Conservation (phyloP, 148 eudicot genomes). For the Beta vulgaris region DNA sequence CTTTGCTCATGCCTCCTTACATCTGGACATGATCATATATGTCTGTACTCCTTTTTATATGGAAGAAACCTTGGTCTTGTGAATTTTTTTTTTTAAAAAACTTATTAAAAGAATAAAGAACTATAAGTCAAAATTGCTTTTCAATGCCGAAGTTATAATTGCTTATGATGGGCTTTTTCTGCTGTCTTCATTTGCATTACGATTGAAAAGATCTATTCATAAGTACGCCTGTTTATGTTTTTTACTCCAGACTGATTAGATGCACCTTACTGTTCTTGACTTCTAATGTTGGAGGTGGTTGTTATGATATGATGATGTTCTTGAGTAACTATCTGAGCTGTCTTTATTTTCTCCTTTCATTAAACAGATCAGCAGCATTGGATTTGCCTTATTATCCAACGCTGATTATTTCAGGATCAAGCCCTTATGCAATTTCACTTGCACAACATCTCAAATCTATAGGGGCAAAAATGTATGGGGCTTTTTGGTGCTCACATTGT, state of each 20-base stretch:
- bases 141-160: not conserved
- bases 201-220: no score
- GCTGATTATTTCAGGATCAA: constrained; percentile 60
- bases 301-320: not conserved
- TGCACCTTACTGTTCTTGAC: no score
- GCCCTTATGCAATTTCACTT: constrained; percentile 65
- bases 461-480: constrained; percentile 97
- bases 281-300: not conserved
- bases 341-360: constrained; percentile 15
- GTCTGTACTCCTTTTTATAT: not conserved
- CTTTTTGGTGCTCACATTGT: constrained; percentile 98
- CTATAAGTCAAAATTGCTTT: no score
- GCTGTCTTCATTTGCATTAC: no score
- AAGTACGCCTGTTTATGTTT: not conserved
- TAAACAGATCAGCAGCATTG: constrained; percentile 51
- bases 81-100: not conserved
- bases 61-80: not conserved
- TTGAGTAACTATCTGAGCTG: not conserved
- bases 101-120: no score
- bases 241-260: not conserved
- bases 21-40: not conserved
- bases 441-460: constrained; percentile 78
- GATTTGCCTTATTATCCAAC: constrained; percentile 57
- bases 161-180: not conserved
- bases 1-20: not conserved